Base-by-base conservation (phyloP, 306 rosid species). In the Quercus robur region DNA sequence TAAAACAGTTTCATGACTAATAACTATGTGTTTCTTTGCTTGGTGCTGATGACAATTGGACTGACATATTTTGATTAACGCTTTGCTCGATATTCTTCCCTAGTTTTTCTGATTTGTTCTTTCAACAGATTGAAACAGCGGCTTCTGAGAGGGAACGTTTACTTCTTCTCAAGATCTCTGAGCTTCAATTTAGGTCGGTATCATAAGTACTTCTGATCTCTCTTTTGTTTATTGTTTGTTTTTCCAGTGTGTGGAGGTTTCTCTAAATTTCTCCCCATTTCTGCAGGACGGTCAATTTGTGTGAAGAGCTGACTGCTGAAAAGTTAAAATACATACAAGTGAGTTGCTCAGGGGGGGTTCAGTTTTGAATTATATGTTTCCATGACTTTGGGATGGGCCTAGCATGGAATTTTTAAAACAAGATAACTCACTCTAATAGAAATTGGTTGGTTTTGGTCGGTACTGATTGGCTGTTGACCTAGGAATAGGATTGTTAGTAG, bases 161-260 rank as follows among this genome's bases (percentile, higher is more conserved):
- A 54, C 84, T 96, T 76, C 83, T 87, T 44, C 71, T 81, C 80
- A 90, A 81, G 85, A 83, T 93, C 86, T 85, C 94, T n/a, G 99
- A 96, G 87, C 97, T 96, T 80, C 94, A 90, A 76, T 78, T 93
- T 66, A 88, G 97, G 99, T 93, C 41, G 71, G 94, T 83, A 76
- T 76, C 67, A 35, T 46, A 74, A 71, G 25, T 76, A 56, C 82
- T 73, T 55, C 11, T 13, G 35, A 74, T 69, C 31, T 66, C 74
- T 71, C 26, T 70, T 83, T 71, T 70, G 67, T 38, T 46, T 38
- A 58, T 85, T 55, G 77, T 13, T 67, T 19, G 30, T 28, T 4
- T 30, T 38, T 18, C 4, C n/a, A 25, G 5, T 33, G 26, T 59
- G n/a, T 38, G 54, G 56, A 75, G 63, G 28, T 51, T 54, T 9